A percentile compares a stretch with the other conserved stretches of the same genome.
Conservation (phyloP, 306 rosid genomes). For the Cicer cuneatum region DNA sequence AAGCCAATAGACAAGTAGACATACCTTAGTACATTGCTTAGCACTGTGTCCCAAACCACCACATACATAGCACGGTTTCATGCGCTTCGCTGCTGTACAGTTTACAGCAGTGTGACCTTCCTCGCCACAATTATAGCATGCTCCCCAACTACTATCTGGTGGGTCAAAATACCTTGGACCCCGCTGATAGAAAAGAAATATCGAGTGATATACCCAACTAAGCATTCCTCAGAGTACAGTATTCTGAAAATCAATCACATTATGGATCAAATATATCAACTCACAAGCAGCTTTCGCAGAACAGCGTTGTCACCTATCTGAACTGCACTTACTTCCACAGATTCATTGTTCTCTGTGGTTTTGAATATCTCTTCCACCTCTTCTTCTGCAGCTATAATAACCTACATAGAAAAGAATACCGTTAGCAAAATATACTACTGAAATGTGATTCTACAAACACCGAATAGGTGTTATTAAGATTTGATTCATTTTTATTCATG, state of each 20-base stretch:
- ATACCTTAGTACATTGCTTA: constrained; percentile 73
- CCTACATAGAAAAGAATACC: constrained; percentile 46
- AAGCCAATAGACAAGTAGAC: constrained; percentile 5
- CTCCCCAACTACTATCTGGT: constrained; percentile 82
- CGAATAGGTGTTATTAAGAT: background rate
- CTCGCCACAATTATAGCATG: constrained; percentile 90
- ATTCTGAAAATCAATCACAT: constrained; percentile 49
- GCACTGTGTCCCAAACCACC: constrained; percentile 87
- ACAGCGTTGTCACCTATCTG: constrained; percentile 62
- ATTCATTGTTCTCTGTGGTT: constrained; percentile 38
- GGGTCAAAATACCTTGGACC: constrained; percentile 99
- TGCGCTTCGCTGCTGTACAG: constrained; percentile 69
- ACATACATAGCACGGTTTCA: constrained; percentile 88
- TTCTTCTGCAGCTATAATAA: constrained; percentile 45
- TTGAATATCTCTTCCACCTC: constrained; percentile 40
- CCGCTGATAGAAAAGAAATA: constrained; percentile 70
- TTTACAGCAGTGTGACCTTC: constrained; percentile 85
- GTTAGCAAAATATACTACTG: background rate
- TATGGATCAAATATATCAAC: constrained; percentile 57
- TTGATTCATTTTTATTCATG: background rate
- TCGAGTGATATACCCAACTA: constrained; percentile 53
- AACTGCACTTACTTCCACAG: constrained; percentile 49
- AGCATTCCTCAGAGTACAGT: constrained; percentile 47
- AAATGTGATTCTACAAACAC: background rate
- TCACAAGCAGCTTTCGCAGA: constrained; percentile 88